These are phyloP conservation scores for Trichophaea hybrida DNA, from an alignment of 2,329 filamentous ascomycete species.

Conservation along the genomic window DNA sequence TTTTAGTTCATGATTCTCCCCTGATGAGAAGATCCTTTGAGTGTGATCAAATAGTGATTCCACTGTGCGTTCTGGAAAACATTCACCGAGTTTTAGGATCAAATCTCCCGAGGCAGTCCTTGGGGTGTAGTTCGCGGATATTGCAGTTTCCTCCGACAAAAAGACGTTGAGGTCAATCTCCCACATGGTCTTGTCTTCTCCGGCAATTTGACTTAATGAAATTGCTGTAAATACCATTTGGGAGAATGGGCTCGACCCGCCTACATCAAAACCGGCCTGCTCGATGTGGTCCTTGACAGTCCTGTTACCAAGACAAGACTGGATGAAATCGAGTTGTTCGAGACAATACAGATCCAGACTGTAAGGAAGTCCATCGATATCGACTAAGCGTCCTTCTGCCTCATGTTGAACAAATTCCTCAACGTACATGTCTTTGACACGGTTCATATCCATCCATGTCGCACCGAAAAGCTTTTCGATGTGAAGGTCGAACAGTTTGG, in stretches of 20 bases:
- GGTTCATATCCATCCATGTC: conserved; percentile 74
- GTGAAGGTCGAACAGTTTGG: conserved; percentile 65
- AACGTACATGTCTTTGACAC: conserved; percentile 58
- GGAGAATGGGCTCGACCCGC: conserved; percentile 21
- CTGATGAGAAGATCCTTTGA: conserved; percentile 15
- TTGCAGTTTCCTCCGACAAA: conserved; percentile 83
- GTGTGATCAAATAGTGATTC: conserved; percentile 20
- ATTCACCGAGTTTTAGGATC: conserved; percentile 41
- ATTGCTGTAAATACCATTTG: conserved; percentile 26
- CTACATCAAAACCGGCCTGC: conserved; percentile 16
- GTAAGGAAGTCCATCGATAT: conserved; percentile 81
- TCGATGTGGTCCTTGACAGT: conserved; percentile 78
- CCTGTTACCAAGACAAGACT: conserved; percentile 74
- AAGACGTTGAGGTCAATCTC: conserved; percentile 94
- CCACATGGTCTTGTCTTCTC: conserved; percentile 89
- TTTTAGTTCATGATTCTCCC: conserved; percentile 45
- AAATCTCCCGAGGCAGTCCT: conserved; percentile 85
- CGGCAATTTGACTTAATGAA: conserved; percentile 58
- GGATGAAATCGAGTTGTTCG: conserved; percentile 89
- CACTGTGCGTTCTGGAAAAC: conserved; percentile 19
- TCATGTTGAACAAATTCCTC: conserved; percentile 75
- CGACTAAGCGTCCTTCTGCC: conserved; percentile 74
- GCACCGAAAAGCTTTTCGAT: conserved; percentile 70
- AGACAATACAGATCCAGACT: conserved; percentile 86
- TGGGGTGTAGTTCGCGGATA: conserved; percentile 91